These are phyloP conservation scores for Malania oleifera DNA, from an alignment of 164 flowering plant species.

Conservation along the genomic window DNA sequence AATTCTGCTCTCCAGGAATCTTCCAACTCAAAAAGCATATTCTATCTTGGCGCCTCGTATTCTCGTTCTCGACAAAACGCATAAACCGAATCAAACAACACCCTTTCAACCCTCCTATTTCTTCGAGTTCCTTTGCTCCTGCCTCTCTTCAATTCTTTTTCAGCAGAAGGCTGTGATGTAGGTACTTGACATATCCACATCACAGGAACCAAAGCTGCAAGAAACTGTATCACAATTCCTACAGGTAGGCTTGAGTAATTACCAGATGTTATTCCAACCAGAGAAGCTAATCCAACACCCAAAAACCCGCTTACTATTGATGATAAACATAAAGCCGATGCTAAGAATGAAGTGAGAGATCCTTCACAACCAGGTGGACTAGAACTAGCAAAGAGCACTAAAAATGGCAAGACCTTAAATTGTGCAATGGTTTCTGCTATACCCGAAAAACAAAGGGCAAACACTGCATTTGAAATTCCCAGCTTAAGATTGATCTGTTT, in stretches of 20 bases:
- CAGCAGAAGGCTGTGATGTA: slow-evolving; percentile 21
- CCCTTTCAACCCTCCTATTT: slow-evolving; percentile 48
- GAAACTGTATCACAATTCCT: slow-evolving; percentile 64
- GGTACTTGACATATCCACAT: slow-evolving; percentile 56
- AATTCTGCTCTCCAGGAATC: background rate
- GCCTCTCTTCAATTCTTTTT: slow-evolving; percentile 31
- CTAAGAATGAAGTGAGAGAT: slow-evolving; percentile 73
- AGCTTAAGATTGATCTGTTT: slow-evolving; percentile 57
- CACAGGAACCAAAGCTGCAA: slow-evolving; percentile 70
- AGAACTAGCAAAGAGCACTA: slow-evolving; percentile 61
- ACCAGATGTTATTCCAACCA: slow-evolving; percentile 54
- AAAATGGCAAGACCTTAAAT: slow-evolving; percentile 77
- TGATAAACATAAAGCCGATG: slow-evolving; percentile 63
- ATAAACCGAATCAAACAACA: slow-evolving; percentile 22
- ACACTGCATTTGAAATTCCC: slow-evolving; percentile 72
- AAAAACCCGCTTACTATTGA: slow-evolving; percentile 66
- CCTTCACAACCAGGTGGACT: slow-evolving; percentile 86
- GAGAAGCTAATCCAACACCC: slow-evolving; percentile 69
- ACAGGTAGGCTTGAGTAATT: slow-evolving; percentile 58
- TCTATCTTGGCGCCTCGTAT: slow-evolving; percentile 22
- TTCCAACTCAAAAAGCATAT: background rate
- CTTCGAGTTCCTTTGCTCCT: slow-evolving; percentile 35
- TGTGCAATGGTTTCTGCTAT: slow-evolving; percentile 72
- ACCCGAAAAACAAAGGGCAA: slow-evolving; percentile 66
- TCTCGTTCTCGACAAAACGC: slow-evolving; percentile 45